phyloP scores from a whole-genome alignment of 1,139 yeast species.

The Geotrichum restrictum region DNA sequence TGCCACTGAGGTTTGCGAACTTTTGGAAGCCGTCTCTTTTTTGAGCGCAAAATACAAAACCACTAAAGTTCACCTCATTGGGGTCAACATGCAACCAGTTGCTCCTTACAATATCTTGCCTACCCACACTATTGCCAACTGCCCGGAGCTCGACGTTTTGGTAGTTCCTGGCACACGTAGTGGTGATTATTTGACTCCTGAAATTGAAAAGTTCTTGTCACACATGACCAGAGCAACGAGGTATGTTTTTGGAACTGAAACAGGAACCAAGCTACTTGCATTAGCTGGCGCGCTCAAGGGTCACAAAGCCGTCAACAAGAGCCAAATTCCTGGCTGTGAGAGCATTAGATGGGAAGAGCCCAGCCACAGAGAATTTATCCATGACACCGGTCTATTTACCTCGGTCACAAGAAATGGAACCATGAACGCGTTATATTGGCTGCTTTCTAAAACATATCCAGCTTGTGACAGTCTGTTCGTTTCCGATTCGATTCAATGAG shows the following conservation, averaged over 20 bases:
- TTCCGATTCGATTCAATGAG: background rate
- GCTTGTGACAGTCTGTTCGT: conserved; percentile 1
- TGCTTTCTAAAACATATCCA: conserved; percentile 10
- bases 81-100: background rate
- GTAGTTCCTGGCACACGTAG: conserved; percentile 15
- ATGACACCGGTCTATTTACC: conserved; percentile 14
- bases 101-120: background rate
- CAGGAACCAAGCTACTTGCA: conserved; percentile 14
- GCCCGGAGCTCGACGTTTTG: conserved; percentile 17
- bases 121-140: conserved; percentile 6
- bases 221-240: background rate
- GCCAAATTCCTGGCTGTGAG: background rate
- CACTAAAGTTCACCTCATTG: conserved; percentile 10
- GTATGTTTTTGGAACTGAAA: conserved; percentile 13
- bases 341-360: conserved; percentile 9
- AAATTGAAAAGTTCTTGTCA: background rate
- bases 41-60: conserved; percentile 6
- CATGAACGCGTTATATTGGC: conserved; percentile 7
- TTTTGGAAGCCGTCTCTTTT: conserved; percentile 9
- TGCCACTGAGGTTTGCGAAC: background rate
- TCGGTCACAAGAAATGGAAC: conserved; percentile 7
- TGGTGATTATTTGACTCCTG: background rate
- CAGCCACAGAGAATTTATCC: conserved; percentile 4
- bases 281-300: conserved; percentile 20
- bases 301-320: conserved; percentile 4